Evolutionary conservation across 106 monocot species (phyloP).

Genomic region (Platanthera zijinensis): DNA sequence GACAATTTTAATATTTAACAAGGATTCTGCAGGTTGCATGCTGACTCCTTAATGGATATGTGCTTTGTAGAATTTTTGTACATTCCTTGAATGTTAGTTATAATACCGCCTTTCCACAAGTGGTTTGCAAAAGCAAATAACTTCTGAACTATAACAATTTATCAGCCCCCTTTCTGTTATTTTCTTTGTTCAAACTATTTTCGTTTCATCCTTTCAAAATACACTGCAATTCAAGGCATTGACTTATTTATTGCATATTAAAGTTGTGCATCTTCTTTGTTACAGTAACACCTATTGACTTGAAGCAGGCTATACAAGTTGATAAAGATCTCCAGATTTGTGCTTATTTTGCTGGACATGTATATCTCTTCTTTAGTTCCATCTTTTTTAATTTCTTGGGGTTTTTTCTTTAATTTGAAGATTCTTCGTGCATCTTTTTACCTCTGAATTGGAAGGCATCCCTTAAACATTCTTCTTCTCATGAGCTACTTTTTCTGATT

Average conservation of each 20-base stretch:
- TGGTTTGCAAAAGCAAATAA: not conserved
- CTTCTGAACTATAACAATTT: not conserved
- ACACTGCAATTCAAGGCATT: not conserved
- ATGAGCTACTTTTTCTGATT: too few relatives aligned
- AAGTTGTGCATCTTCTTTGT: not conserved
- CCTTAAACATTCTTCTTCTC: not conserved
- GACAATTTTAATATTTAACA: not conserved
- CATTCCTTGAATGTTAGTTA: not conserved
- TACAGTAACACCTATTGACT: constrained; percentile 65
- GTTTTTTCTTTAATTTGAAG: not conserved
- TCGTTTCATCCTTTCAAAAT: not conserved
- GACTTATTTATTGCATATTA: not conserved
- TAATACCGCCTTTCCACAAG: not conserved
- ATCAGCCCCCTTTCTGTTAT: not conserved
- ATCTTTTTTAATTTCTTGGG: not conserved
- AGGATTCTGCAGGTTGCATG: not conserved
- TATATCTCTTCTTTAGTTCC: constrained; percentile 11
- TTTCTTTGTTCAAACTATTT: not conserved
- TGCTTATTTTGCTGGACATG: constrained; percentile 99
- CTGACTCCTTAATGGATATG: too few relatives aligned
- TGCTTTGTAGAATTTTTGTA: not conserved
- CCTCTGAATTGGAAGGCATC: not conserved
- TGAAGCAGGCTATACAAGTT: constrained; percentile 89
- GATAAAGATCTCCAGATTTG: constrained; percentile 78
- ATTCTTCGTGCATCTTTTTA: not conserved